Evolutionary conservation across 1,139 yeast genomes (phyloP).

Genomic region (Candida smagusa): DNA sequence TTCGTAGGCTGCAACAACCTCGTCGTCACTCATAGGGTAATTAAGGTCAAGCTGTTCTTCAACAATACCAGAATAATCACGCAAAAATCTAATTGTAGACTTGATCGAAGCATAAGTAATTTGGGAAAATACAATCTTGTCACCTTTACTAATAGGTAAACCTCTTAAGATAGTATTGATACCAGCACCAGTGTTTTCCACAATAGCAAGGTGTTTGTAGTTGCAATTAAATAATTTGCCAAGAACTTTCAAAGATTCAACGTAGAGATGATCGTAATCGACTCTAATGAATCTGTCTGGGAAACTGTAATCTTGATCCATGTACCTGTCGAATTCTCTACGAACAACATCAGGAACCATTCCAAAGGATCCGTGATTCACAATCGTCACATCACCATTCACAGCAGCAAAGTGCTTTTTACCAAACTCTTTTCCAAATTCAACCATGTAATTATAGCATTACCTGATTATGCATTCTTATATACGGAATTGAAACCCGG

Average conservation of each 20-base stretch:
- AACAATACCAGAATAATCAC: slow-evolving; percentile 40
- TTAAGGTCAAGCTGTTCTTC: slow-evolving; percentile 40
- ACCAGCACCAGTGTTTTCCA: slow-evolving; percentile 61
- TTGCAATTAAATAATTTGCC: slow-evolving; percentile 44
- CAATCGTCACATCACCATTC: slow-evolving; percentile 32
- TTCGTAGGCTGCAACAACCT: slow-evolving; percentile 41
- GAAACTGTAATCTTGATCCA: slow-evolving; percentile 26
- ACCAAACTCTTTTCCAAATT: slow-evolving; percentile 52
- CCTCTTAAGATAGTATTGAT: slow-evolving; percentile 59
- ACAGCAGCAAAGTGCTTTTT: slow-evolving; percentile 42
- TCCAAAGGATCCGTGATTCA: slow-evolving; percentile 59
- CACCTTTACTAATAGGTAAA: slow-evolving; percentile 51
- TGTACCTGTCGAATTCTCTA: slow-evolving; percentile 21
- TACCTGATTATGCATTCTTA: no score
- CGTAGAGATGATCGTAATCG: slow-evolving; percentile 22
- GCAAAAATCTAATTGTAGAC: slow-evolving; percentile 50
- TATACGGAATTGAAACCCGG: no score
- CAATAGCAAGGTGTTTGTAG: slow-evolving; percentile 44
- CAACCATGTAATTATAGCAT: not conserved
- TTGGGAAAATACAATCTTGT: slow-evolving; percentile 44
- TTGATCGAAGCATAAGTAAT: slow-evolving; percentile 59
- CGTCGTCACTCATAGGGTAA: slow-evolving; percentile 50
- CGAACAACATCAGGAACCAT: slow-evolving; percentile 41
- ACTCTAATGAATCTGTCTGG: slow-evolving; percentile 41
- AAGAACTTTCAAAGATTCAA: slow-evolving; percentile 28